phyloP scores from a whole-genome alignment of 148 eudicot genomes.

The Oxyria digyna region DNA sequence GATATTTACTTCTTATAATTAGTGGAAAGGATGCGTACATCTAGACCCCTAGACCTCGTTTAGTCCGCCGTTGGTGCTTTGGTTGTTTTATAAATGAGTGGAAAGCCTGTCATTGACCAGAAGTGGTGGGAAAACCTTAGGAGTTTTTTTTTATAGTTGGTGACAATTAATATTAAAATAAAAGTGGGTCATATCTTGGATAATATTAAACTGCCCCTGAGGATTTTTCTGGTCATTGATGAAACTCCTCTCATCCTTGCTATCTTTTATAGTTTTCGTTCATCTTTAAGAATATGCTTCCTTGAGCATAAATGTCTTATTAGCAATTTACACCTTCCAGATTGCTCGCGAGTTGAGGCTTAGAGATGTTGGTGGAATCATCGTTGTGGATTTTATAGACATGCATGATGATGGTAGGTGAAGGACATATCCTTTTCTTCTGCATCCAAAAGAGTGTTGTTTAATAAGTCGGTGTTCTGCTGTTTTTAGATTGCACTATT shows the following conservation, averaged over 20 bases:
- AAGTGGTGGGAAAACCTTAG: background rate
- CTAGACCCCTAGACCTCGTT: too few species aligned
- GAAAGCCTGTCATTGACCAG: background rate
- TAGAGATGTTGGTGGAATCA: constrained; percentile 96
- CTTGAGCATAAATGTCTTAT: background rate
- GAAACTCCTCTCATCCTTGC: background rate
- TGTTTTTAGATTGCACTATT: background rate
- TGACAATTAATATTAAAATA: too few species aligned
- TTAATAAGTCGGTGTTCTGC: background rate
- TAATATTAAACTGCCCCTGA: background rate
- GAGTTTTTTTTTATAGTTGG: too few species aligned
- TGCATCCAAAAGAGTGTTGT: background rate
- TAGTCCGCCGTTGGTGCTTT: too few species aligned
- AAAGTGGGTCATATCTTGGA: background rate
- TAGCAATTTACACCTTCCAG: constrained; percentile 23
- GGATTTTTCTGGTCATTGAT: background rate
- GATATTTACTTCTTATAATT: background rate
- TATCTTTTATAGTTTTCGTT: background rate
- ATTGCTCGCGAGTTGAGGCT: constrained; percentile 92
- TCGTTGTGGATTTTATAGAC: constrained; percentile 90
- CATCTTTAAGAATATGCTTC: background rate
- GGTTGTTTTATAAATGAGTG: too few species aligned
- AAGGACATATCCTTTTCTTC: background rate
- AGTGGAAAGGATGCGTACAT: too few species aligned
- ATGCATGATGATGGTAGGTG: constrained; percentile 83